These are phyloP conservation scores for Linderina pennispora DNA, from an alignment of 192 early-diverging fungal species.

Conservation along the genomic window DNA sequence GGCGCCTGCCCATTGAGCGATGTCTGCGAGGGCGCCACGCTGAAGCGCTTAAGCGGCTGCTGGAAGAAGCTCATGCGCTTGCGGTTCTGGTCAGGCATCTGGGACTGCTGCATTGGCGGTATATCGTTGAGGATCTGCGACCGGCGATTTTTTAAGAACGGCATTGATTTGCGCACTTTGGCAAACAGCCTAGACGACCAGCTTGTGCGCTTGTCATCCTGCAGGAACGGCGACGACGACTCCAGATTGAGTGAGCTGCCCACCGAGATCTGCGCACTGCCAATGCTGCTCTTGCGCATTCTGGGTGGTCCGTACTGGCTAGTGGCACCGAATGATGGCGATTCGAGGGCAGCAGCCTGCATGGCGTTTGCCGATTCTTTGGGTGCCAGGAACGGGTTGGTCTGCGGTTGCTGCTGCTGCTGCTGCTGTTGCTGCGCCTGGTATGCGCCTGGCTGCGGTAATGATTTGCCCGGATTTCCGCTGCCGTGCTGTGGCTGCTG, in stretches of 20 bases:
- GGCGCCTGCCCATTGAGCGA: slow-evolving; percentile 28
- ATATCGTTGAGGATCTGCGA: slow-evolving; percentile 35
- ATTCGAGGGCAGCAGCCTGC: slow-evolving; percentile 12
- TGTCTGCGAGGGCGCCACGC: slow-evolving; percentile 32
- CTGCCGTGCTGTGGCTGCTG: slow-evolving; percentile 17
- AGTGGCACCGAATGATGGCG: slow-evolving; percentile 42
- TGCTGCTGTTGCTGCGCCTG: too few relatives aligned
- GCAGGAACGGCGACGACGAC: slow-evolving; percentile 34
- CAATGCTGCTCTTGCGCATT: slow-evolving; percentile 40
- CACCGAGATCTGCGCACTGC: slow-evolving; percentile 39
- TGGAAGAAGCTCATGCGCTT: slow-evolving; percentile 43
- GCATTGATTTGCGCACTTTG: slow-evolving; percentile 42
- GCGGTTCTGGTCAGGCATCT: slow-evolving; percentile 15
- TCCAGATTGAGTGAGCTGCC: slow-evolving; percentile 43
- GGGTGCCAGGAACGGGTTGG: slow-evolving; percentile 9
- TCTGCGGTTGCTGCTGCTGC: not conserved
- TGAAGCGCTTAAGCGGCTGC: slow-evolving; percentile 36
- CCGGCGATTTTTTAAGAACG: slow-evolving; percentile 40
- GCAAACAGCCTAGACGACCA: slow-evolving; percentile 40
- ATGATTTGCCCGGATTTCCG: too few relatives aligned
- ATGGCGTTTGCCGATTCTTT: slow-evolving; percentile 22
- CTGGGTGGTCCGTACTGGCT: slow-evolving; percentile 43
- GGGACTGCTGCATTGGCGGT: slow-evolving; percentile 32
- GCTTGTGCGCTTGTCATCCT: slow-evolving; percentile 33
- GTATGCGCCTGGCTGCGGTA: too few relatives aligned